phyloP scores from a whole-genome alignment of 2,329 filamentous ascomycete species.

The Aspergillus piperis region DNA sequence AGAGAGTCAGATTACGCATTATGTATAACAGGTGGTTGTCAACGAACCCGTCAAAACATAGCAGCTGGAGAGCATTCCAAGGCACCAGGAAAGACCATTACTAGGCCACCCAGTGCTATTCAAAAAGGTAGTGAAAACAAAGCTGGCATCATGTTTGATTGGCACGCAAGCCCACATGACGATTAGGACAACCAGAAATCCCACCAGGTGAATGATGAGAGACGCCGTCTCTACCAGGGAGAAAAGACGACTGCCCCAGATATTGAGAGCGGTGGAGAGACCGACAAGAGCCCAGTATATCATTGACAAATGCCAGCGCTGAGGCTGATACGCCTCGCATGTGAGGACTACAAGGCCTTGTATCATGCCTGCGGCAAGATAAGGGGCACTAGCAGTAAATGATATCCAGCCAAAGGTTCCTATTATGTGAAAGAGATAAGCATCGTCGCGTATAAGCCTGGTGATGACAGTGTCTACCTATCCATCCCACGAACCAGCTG shows the following conservation, averaged over 20 bases:
- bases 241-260: conserved; percentile 6
- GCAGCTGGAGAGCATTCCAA: conserved; percentile 14
- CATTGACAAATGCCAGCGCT: conserved; percentile 45
- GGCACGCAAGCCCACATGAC: conserved; percentile 7
- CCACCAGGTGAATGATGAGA: conserved; percentile 1
- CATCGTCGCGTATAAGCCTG: not conserved
- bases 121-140: conserved; percentile 10
- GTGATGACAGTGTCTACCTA: not conserved
- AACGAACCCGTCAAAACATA: conserved; percentile 16
- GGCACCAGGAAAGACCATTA: conserved; percentile 15
- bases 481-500: conserved; percentile 14
- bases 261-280: conserved; percentile 4
- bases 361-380: conserved; percentile 49
- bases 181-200: conserved; percentile 1
- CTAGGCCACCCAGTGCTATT: conserved; percentile 16
- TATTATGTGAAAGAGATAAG: not conserved
- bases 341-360: conserved; percentile 48
- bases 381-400: conserved; percentile 39
- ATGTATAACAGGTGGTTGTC: not conserved
- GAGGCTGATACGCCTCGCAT: conserved; percentile 40
- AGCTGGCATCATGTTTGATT: not conserved
- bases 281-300: conserved; percentile 12
- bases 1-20: not conserved
- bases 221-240: conserved; percentile 1
- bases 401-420: conserved; percentile 14